Base-by-base conservation (phyloP, 805 yeast species). In the Zygoascus biomembranicola region DNA sequence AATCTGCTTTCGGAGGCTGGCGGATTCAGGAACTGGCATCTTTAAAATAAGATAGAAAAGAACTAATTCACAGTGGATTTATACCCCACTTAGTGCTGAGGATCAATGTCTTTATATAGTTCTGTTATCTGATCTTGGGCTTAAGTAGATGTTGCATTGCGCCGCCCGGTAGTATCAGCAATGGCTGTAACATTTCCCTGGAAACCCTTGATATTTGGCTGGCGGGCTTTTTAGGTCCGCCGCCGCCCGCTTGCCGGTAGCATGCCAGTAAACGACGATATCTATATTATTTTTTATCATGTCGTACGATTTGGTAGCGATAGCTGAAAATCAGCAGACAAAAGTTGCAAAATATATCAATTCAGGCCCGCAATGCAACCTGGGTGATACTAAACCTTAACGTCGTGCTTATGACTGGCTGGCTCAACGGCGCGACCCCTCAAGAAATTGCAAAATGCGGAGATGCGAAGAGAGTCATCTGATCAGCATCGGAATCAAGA, bases 1-100 rank as follows among this genome's bases (percentile, higher is more conserved):
- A 9, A 57, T 43, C 31, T 50, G 49, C 18, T 57, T 55, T 23
- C 52, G 55, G 19, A 23, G 28, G 28, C 28, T 23, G 28, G 28
- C 28, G 28, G 28, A 23, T 11, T 42, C 45, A 16, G 23, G 23
- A n/a, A 20, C 18, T 11, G 45, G 45, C 45, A 42, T 42, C 8
- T 16, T 42, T 18, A 4, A 42, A 14, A 16, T 42, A 18, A 8
- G 10, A 37, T 3, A 37, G 3, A 37, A n/a, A 37, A n/a, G 18
- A n/a, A 37, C 6, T 4, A 23, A 23, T 23, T 4, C 28, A 6
- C 6, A 8, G 42, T 37, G 8, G n/a, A 37, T 4, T 5, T 16
- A 37, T n/a, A 37, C 8, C 18, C n/a, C 3, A 5, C n/a, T 4
- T 4, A 37, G 8, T n/a, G 42, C n/a, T n/a, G 8, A 16, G 18